Evolutionary conservation across 2,329 filamentous ascomycete genomes (phyloP).

Genomic region (Penicillium sp.): DNA sequence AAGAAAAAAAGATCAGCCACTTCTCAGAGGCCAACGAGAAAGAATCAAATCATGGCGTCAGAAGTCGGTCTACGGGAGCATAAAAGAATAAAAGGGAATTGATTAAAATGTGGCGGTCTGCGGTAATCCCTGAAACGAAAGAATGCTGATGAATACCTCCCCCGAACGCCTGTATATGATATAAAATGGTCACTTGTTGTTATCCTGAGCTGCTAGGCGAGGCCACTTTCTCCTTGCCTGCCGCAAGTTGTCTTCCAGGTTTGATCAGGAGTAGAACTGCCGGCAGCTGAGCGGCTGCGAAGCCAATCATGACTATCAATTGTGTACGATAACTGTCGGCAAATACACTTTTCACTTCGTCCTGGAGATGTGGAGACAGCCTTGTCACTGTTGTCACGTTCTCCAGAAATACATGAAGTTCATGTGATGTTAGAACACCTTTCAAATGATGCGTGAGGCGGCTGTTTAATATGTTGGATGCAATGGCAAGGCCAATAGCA

Average conservation of each 20-base stretch:
- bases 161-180: not conserved
- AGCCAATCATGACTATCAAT: slow-evolving; percentile 26
- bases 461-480: slow-evolving; percentile 27
- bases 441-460: slow-evolving; percentile 17
- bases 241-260: slow-evolving; percentile 17
- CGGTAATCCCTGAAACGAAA: not conserved
- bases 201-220: not conserved
- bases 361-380: slow-evolving; percentile 10
- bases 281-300: slow-evolving; percentile 23
- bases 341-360: slow-evolving; percentile 17
- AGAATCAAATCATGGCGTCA: not conserved
- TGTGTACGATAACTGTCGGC: slow-evolving; percentile 24
- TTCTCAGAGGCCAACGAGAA: not conserved
- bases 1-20: not conserved
- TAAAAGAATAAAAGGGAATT: not conserved
- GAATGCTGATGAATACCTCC: not conserved
- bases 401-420: slow-evolving; percentile 23
- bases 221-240: not conserved
- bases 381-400: slow-evolving; percentile 15
- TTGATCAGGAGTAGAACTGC: slow-evolving; percentile 22
- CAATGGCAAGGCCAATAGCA: slow-evolving; percentile 27
- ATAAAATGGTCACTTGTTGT: not conserved
- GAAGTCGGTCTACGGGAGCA: not conserved
- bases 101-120: not conserved
- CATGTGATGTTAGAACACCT: slow-evolving; percentile 15